Percentiles rank a stretch among this genome's conserved stretches.
phyloP scores from a whole-genome alignment of 2,329 filamentous ascomycete genomes.

The Aspergillus udagawae region DNA sequence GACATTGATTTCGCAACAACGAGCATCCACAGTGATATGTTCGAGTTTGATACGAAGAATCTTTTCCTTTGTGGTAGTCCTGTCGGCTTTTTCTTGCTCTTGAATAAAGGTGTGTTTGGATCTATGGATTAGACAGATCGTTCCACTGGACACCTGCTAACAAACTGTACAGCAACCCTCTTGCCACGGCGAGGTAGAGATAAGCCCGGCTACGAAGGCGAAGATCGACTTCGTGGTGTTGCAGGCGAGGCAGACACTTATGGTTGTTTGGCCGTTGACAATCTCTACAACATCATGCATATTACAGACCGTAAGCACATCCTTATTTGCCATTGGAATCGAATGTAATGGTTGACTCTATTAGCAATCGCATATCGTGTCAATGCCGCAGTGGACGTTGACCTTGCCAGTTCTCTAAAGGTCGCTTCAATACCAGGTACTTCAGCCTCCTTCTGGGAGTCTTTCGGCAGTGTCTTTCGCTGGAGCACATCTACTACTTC shows the following conservation, averaged over 20 bases:
- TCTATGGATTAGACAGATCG: conserved; percentile 14
- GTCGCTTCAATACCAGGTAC: conserved; percentile 74
- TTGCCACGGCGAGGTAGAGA: conserved; percentile 70
- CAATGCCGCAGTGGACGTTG: conserved; percentile 81
- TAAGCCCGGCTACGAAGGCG: conserved; percentile 69
- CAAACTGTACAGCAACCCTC: conserved; percentile 49
- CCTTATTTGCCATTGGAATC: background rate
- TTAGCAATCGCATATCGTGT: conserved; percentile 80
- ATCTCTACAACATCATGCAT: conserved; percentile 90
- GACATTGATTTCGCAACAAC: conserved; percentile 37
- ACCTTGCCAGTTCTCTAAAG: conserved; percentile 73
- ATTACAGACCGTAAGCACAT: conserved; percentile 54
- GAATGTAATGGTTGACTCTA: conserved; percentile 48
- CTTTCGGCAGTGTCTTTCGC: conserved; percentile 60
- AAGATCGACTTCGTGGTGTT: conserved; percentile 58
- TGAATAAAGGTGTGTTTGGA: conserved; percentile 57
- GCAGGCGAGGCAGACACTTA: conserved; percentile 77
- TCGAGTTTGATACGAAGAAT: conserved; percentile 89
- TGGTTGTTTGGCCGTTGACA: conserved; percentile 89
- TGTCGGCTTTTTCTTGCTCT: conserved; percentile 83
- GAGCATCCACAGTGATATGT: conserved; percentile 52
- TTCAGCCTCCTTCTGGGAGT: conserved; percentile 61
- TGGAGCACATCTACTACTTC: conserved; percentile 52
- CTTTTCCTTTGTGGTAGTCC: conserved; percentile 89
- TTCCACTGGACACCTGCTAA: conserved; percentile 27